phyloP scores from a whole-genome alignment of 768 basidiomycete genomes.

The Sporobolomyces pararoseus region DNA sequence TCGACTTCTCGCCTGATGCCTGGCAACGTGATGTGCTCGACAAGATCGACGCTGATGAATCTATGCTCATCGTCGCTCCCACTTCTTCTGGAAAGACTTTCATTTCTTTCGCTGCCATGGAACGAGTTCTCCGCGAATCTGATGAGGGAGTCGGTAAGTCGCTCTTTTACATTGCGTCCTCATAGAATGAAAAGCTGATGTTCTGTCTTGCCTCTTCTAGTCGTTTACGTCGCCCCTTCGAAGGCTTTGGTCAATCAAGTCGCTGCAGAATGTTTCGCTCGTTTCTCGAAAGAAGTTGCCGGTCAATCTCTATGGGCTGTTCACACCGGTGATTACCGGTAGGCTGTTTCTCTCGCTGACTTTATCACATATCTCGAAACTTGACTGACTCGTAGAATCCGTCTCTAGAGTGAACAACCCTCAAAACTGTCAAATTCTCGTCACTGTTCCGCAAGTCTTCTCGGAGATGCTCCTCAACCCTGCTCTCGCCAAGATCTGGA shows the following conservation, averaged over 20 bases:
- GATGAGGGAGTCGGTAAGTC: constrained; percentile 58
- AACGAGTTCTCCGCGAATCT: constrained; percentile 60
- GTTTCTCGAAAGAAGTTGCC: constrained; percentile 56
- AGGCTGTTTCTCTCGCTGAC: not conserved
- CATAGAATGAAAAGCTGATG: not conserved
- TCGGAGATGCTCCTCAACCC: constrained; percentile 68
- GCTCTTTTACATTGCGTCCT: not conserved
- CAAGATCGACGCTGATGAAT: constrained; percentile 59
- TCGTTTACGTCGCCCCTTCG: constrained; percentile 71
- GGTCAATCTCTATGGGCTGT: constrained; percentile 56
- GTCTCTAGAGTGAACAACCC: constrained; percentile 54
- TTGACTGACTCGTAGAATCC: not conserved
- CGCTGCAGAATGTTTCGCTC: constrained; percentile 66
- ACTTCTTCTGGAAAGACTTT: constrained; percentile 61
- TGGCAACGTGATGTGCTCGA: constrained; percentile 68
- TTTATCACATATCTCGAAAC: constrained; percentile 42
- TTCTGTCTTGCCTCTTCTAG: not conserved
- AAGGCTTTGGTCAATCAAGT: constrained; percentile 67
- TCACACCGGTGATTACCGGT: constrained; percentile 42
- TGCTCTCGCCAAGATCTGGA: constrained; percentile 61
- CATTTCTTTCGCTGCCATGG: constrained; percentile 74
- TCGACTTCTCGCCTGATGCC: constrained; percentile 64
- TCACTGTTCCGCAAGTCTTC: constrained; percentile 70
- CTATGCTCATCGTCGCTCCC: constrained; percentile 60
- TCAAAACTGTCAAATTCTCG: constrained; percentile 66